These are phyloP conservation scores for Ceriops zippeliana DNA, from an alignment of 345 rosid species.

Conservation along the genomic window DNA sequence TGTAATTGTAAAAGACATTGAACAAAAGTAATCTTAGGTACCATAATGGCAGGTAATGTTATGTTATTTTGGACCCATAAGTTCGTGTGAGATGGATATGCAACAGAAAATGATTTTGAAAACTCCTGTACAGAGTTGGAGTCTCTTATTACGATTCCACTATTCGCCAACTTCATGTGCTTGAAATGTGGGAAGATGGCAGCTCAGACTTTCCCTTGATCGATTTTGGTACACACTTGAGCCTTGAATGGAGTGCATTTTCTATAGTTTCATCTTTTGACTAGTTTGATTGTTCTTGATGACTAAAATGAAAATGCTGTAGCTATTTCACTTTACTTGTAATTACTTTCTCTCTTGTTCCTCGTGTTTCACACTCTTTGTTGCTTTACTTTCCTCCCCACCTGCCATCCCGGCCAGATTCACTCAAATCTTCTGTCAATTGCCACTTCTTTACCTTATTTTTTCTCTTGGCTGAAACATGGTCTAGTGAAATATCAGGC, in stretches of 20 bases:
- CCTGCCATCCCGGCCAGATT: not conserved
- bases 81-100: not conserved
- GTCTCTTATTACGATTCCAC: slow-evolving; percentile 81
- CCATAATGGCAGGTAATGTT: not conserved
- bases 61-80: not conserved
- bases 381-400: not conserved
- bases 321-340: not conserved
- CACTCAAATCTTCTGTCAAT: not conserved
- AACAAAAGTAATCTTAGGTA: too few species aligned
- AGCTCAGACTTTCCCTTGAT: slow-evolving; percentile 63
- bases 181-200: slow-evolving; percentile 94
- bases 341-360: not conserved
- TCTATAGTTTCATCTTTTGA: not conserved
- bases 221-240: slow-evolving; percentile 58
- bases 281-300: not conserved
- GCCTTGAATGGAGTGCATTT: slow-evolving; percentile 15
- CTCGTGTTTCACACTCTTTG: not conserved
- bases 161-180: slow-evolving; percentile 78
- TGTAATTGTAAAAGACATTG: not conserved
- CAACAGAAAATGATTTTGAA: not conserved
- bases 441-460: slow-evolving; percentile 9
- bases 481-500: slow-evolving; percentile 84
- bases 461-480: slow-evolving; percentile 16
- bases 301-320: not conserved
- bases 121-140: slow-evolving; percentile 54